Percentiles rank a stretch among this genome's conserved stretches.
Evolutionary conservation across 2,329 filamentous ascomycete species (phyloP).

Genomic region (Ophiostoma sp.): DNA sequence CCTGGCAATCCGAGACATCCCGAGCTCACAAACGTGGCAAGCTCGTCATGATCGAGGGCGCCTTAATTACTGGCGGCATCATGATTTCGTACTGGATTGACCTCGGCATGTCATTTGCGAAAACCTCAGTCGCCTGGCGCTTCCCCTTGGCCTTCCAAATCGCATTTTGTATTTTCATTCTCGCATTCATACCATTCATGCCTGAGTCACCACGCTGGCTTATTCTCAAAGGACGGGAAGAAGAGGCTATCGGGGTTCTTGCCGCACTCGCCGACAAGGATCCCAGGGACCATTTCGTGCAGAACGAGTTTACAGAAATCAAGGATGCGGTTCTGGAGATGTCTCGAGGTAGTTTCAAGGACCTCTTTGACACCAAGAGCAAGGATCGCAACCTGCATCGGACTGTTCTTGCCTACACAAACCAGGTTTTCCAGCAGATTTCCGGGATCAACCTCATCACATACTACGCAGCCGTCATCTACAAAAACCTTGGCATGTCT

Average conservation of each 20-base stretch:
- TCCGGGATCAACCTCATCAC: conserved; percentile 28
- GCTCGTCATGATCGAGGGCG: conserved; percentile 56
- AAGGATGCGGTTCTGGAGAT: conserved; percentile 63
- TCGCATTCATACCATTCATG: conserved; percentile 47
- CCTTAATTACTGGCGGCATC: conserved; percentile 53
- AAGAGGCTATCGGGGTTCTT: conserved; percentile 43
- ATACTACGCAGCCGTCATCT: conserved; percentile 29
- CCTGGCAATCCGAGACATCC: conserved; percentile 58
- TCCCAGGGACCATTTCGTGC: conserved; percentile 49
- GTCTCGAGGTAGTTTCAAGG: conserved; percentile 27
- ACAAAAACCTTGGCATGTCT: conserved; percentile 26
- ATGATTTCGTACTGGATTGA: conserved; percentile 58
- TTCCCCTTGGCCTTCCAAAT: conserved; percentile 58
- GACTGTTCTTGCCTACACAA: conserved; percentile 27
- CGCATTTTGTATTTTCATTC: conserved; percentile 54
- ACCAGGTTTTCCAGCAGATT: conserved; percentile 42
- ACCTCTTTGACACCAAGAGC: conserved; percentile 27
- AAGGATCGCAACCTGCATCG: conserved; percentile 29
- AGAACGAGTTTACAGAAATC: conserved; percentile 47
- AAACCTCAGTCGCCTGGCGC: conserved; percentile 49
- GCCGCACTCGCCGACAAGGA: conserved; percentile 39
- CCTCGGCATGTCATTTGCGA: conserved; percentile 51
- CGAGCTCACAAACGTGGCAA: conserved; percentile 54
- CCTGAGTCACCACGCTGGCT: conserved; percentile 50
- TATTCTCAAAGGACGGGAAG: conserved; percentile 40